Conservation (phyloP, 805 yeast species). For the Wickerhamomyces rabaulensis region DNA sequence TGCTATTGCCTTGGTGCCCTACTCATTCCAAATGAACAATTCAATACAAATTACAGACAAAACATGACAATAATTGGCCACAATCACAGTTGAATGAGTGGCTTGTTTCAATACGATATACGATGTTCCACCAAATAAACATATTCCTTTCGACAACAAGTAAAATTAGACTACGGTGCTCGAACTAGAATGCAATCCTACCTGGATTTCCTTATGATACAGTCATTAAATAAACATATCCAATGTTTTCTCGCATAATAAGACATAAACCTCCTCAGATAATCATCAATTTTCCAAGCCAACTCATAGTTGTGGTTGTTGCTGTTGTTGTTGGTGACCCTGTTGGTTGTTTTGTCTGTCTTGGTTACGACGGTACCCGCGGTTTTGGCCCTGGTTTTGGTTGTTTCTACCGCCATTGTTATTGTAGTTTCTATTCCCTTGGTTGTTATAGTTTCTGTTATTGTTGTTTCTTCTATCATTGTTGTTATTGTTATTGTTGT, state of each 20-base stretch:
- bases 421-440: conserved; percentile 24
- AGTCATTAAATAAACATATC: conserved; percentile 3
- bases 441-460: conserved; percentile 27
- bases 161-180: neutral
- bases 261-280: neutral
- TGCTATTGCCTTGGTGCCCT: neutral
- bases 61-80: no score
- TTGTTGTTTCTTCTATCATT: conserved; percentile 26
- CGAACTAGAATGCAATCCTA: neutral
- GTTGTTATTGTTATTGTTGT: conserved; percentile 31
- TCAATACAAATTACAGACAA: no score
- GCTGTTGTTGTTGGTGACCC: conserved; percentile 1
- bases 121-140: neutral
- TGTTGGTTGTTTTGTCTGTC: conserved; percentile 18
- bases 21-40: neutral
- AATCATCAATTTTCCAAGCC: conserved; percentile 2
- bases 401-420: conserved; percentile 15
- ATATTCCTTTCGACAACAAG: neutral
- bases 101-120: no score
- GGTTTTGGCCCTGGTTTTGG: conserved; percentile 6
- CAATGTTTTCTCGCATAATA: neutral
- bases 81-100: no score
- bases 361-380: conserved; percentile 5
- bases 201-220: neutral
- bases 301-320: conserved; percentile 3